These are phyloP conservation scores for Annulohypoxylon moriforme DNA, from an alignment of 495 filamentous ascomycete genomes.

Conservation along the genomic window DNA sequence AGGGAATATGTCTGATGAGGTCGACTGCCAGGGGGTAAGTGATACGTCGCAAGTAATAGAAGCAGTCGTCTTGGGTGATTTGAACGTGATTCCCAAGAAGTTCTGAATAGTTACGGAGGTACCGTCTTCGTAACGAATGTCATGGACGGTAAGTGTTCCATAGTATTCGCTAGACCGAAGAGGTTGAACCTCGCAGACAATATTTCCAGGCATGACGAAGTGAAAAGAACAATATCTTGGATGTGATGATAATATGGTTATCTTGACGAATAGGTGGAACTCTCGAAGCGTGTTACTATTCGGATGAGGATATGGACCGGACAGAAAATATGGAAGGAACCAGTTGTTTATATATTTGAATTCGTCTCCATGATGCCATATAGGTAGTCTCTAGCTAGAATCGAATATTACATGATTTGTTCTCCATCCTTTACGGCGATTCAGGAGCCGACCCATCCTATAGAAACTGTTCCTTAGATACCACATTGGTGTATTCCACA, in stretches of 20 bases:
- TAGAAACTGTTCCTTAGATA: not conserved
- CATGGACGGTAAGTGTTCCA: not conserved
- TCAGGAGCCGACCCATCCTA: not conserved
- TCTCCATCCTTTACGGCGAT: not conserved
- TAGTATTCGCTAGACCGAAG: not conserved
- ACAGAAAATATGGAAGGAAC: not conserved
- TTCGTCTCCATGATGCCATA: not conserved
- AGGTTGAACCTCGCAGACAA: not conserved
- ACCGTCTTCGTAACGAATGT: conserved; percentile 4
- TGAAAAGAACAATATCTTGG: not conserved
- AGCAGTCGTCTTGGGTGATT: not conserved
- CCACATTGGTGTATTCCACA: not conserved
- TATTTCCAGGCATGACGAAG: conserved; percentile 1
- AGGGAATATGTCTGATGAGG: not conserved
- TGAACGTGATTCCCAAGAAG: conserved; percentile 6
- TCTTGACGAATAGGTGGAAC: not conserved
- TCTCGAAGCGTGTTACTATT: not conserved
- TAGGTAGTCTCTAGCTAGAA: no score
- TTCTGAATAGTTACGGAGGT: not conserved
- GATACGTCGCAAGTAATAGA: not conserved
- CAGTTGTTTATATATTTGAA: not conserved
- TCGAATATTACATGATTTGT: not conserved
- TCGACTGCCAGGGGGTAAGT: not conserved
- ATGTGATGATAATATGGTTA: not conserved
- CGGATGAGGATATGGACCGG: not conserved